A percentile compares a stretch with the other conserved stretches of the same genome.
Evolutionary conservation across 73 alveolate species (phyloP).

Genomic region (Effrenium voratum): DNA sequence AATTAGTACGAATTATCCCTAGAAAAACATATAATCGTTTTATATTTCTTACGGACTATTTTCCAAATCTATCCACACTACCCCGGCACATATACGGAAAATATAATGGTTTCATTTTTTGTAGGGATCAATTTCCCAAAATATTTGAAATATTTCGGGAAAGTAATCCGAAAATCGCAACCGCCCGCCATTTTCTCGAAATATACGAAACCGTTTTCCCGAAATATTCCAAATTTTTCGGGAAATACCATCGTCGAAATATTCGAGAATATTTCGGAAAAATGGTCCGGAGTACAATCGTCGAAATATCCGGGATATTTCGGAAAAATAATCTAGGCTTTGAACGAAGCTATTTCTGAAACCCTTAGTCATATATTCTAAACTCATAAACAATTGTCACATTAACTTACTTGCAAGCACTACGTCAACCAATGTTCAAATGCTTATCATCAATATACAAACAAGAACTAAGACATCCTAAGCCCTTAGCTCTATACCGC

Average conservation of each 20-base stretch:
- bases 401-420: no score
- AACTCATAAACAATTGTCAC: no score
- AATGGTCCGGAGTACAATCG: neutral
- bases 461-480: no score
- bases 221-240: neutral
- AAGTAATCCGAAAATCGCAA: neutral
- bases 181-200: neutral
- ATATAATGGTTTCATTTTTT: neutral
- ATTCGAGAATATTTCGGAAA: neutral
- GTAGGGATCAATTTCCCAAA: no score
- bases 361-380: no score
- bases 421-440: no score
- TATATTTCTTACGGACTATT: no score
- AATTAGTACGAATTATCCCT: neutral
- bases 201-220: neutral
- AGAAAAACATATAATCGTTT: neutral
- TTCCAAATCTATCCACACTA: no score
- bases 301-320: neutral
- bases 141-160: neutral
- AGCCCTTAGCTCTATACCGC: neutral
- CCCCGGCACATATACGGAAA: no score
- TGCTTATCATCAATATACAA: no score
- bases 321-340: no score
- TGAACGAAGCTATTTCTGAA: no score
- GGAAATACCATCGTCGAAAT: neutral